Evolutionary conservation across 2,329 filamentous ascomycete genomes (phyloP), one percentile per base, ranked within the genome.

Genomic region (Monilinia laxa): DNA sequence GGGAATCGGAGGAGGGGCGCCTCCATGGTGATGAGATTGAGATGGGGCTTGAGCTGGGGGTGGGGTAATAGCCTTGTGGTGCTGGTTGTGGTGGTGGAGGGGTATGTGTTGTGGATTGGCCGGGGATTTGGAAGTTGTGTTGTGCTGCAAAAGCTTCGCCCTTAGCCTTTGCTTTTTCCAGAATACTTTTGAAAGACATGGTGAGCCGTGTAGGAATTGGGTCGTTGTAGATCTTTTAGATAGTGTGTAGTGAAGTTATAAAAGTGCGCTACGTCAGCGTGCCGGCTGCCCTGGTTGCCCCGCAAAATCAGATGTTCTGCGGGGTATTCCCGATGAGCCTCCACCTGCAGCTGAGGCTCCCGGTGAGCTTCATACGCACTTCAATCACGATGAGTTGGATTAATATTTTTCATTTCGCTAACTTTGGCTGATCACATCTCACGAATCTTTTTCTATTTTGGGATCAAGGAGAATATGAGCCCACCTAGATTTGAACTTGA

Each of bases 141-240:
- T 69, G 67, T 20, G 70, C 64, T 9, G 70, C 69, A 20, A 71
- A 68, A 4, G 68, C 71, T 53, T 73, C 67, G 5, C 68, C 63
- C 52, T 70, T 70, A 18, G 71, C 71, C 62, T 73, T 73, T 5
- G 70, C 71, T 64, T 73, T 72, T 14, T 66, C 69, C 18, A 73
- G 51, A 18, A 73, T 68, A 62, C 65, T 40, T 66, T 71, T 69
- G 65, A 71, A 70, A 40, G 71, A 71, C 70, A 72, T 71, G 14
- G 10, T 52, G 28, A 18, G 49, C 31, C 42, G 25, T 60, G 31
- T 35, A 12, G 2, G 14, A 25, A 35, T 60, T 60, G 20, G 20
- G 23, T 38, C 35, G 28, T 14, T 51, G 45, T 4, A 38, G 31
- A 60, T 51, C 14, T 12, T 11, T 14, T 38, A 20, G n/a, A 18